A percentile compares a stretch with the other conserved stretches of the same genome.
phyloP scores from a whole-genome alignment of 441 rosid species.

The Lagerstroemia fauriei region DNA sequence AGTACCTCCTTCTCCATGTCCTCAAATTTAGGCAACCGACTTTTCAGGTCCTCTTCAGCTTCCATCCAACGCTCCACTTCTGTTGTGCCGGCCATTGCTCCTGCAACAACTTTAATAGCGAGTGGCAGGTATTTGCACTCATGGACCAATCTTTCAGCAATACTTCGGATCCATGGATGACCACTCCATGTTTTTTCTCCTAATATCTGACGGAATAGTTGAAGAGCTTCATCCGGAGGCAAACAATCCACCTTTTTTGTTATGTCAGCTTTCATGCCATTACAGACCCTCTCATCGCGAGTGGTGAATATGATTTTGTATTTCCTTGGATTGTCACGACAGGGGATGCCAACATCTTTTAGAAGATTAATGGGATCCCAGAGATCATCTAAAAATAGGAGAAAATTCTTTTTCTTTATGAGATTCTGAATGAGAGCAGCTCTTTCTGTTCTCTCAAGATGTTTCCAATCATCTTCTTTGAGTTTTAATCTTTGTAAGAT shows the following conservation, averaged over 20 bases:
- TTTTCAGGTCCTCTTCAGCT: slow-evolving; percentile 6
- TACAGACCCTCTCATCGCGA: slow-evolving; percentile 9
- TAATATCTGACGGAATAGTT: background rate
- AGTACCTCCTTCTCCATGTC: slow-evolving; percentile 26
- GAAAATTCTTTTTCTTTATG: slow-evolving; percentile 2
- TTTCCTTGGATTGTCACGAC: background rate
- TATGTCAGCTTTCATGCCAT: background rate
- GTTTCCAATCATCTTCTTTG: slow-evolving; percentile 34
- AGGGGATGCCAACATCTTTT: slow-evolving; percentile 26
- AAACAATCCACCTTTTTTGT: background rate
- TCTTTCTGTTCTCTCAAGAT: slow-evolving; percentile 27
- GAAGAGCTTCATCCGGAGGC: background rate
- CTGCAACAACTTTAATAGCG: slow-evolving; percentile 38
- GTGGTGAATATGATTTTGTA: slow-evolving; percentile 31
- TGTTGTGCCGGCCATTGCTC: background rate
- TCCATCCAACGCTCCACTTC: background rate
- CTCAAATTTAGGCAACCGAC: background rate
- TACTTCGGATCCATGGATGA: background rate
- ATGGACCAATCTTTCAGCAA: background rate
- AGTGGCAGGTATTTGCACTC: slow-evolving; percentile 40
- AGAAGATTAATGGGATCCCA: slow-evolving; percentile 32
- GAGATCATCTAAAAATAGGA: slow-evolving; percentile 28
- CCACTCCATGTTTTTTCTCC: background rate
- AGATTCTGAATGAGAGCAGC: background rate
- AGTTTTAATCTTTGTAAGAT: slow-evolving; percentile 39